Base-by-base conservation (phyloP, 805 yeast genomes). In the Saturnispora kantuleensis region DNA sequence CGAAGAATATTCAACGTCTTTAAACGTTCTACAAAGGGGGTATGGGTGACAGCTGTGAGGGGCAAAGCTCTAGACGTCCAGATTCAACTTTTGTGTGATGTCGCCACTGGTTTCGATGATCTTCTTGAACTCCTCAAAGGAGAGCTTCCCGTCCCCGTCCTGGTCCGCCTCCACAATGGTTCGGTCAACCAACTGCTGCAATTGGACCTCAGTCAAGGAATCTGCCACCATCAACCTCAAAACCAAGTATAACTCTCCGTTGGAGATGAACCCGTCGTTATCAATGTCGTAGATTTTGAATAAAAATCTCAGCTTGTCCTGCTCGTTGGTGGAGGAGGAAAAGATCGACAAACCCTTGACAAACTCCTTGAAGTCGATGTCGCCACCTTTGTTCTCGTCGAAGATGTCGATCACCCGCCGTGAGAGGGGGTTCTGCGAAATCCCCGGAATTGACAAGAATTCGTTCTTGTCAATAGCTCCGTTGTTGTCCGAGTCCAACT, bases 201-300 rank as follows among this genome's bases (percentile, higher is more conserved):
- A 71, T 56, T 93, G 96, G 26, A 77, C 78, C 47, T 85, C 95
- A 50, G 79, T 82, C 46, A 94, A 66, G 57, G 93, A 88, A 53
- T 79, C 81, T 1, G 97, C 98, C 26, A 94, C 98, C 98, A 93
- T 93, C 77, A 86, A 84, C 64, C 93, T 85, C 66, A 93, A 69
- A 35, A 93, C 97, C 35, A 90, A 71, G 56, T 82, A 93, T 46
- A 93, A 64, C 64, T 93, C 99, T 18, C 98, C 99, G 59, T 90
- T 90, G 3, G 97, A 89, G 32, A 93, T 86, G 59, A 58, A 88
- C 0, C 98, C 98, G 60, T 93, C 99, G 45, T 87, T 73, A 63
- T 93, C 99, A 50, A 93, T 87, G 59, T 93, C 99, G 59, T 93
- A 93, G 15, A 93, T 87, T 56, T 81, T 84, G 66, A 93, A 93